Percentiles rank a stretch among this genome's conserved stretches.
Evolutionary conservation across 202 grass and related monocot genomes (phyloP).

Genomic region (Eragrostis tef): DNA sequence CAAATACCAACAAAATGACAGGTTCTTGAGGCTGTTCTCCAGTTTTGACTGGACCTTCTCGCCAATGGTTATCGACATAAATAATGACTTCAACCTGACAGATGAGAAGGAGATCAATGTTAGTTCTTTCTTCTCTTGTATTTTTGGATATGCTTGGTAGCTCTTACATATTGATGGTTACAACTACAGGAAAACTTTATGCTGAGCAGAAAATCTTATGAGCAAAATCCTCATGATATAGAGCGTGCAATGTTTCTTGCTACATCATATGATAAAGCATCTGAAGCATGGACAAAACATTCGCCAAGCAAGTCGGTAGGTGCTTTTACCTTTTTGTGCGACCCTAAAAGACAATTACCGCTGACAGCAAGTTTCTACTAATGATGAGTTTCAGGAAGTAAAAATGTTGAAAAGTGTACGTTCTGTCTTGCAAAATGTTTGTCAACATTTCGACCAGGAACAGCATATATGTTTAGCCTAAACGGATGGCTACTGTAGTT

Average conservation of each 20-base stretch:
- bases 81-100: constrained; percentile 74
- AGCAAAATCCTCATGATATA: constrained; percentile 73
- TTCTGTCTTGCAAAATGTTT: constrained; percentile 7
- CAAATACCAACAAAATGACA: constrained; percentile 56
- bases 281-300: constrained; percentile 87
- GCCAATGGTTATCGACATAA: constrained; percentile 95
- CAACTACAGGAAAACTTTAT: constrained; percentile 79
- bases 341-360: constrained; percentile 12
- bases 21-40: constrained; percentile 83
- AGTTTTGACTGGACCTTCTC: constrained; percentile 88
- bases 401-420: not conserved
- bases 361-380: not conserved
- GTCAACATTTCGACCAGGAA: not conserved
- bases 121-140: constrained; percentile 32
- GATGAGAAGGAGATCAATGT: constrained; percentile 93
- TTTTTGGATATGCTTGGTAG: constrained; percentile 26
- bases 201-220: constrained; percentile 74
- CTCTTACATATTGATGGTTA: constrained; percentile 25
- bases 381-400: constrained; percentile 8
- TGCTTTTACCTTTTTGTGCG: constrained; percentile 32
- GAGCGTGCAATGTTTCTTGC: constrained; percentile 83
- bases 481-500: constrained; percentile 9
- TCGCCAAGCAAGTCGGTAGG: constrained; percentile 79
- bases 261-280: constrained; percentile 89
- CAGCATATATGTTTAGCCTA: not conserved